Base-by-base conservation (phyloP, 305 asterid genomes). In the Petunia hybrid region DNA sequence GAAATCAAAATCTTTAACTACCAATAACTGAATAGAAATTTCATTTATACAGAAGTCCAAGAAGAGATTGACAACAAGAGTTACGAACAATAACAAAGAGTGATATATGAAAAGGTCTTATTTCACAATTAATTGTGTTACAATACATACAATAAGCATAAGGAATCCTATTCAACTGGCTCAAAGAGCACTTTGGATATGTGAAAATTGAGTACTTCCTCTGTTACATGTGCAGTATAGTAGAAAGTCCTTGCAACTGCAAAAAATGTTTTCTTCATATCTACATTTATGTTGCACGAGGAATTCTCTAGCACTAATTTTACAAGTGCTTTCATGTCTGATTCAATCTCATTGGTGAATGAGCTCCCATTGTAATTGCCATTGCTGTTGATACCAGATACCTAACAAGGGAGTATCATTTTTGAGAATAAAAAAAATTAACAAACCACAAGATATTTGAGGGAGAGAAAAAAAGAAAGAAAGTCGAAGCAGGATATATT, bases 201-300 rank as follows among this genome's bases (percentile, higher is more conserved):
- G 1, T 22, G 88, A 2, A 45, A 75, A n/a, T 85, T 82, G 6
- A 83, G 83, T 13, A 79, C 66, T 61, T 82, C 59, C 8, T 74
- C 10, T 14, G 80, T 3, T 36, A 46, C 73, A 78, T 81, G 48
- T 8, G 89, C 83, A 43, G 63, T 79, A 16, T 87, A 85, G 39
- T 85, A 85, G 57, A 60, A 87, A 1, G 83, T 64, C 77, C 79
- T 85, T n/a, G 87, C 83, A 41, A 83, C 81, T 14, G 56, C 12
- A 4, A 85, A 73, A 85, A 87, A 87, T 45, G 77, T 67, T 46
- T 85, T 77, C 81, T 77, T 36, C 62, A 67, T 41, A 48, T 62
- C 46, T 69, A 0, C 0, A 22, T 22, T 22, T 22, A 22, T 22
- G 31, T 1, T 22, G 31, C 31, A 22, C 31, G 31, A 55, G 3